These are phyloP conservation scores for Pythium myriotylum DNA, from an alignment of 352 stramenopile genomes.

Conservation along the genomic window DNA sequence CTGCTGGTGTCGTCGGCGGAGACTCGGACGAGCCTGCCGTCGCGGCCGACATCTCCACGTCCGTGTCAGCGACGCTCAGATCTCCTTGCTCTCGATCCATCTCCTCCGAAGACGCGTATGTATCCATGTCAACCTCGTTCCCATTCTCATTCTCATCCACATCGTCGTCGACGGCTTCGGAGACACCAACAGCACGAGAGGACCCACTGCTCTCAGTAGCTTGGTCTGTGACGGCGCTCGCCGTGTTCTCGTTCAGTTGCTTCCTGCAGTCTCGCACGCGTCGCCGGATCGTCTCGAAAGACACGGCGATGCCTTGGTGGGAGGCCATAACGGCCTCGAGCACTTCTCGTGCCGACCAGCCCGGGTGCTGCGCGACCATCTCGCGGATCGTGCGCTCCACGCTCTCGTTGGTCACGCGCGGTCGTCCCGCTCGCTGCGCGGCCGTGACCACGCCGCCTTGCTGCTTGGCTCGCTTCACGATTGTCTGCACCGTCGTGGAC, in stretches of 20 bases:
- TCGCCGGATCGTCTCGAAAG: slow-evolving; percentile 46
- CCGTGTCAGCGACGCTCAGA: slow-evolving; percentile 1
- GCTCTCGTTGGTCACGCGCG: slow-evolving; percentile 30
- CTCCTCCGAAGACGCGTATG: not conserved
- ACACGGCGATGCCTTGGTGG: slow-evolving; percentile 29
- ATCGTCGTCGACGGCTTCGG: not conserved
- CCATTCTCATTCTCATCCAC: too few species aligned
- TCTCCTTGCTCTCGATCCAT: not conserved
- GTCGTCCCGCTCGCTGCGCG: slow-evolving; percentile 31
- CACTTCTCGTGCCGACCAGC: slow-evolving; percentile 32
- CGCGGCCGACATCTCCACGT: slow-evolving; percentile 3
- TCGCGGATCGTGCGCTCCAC: slow-evolving; percentile 37
- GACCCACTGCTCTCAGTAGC: too few species aligned
- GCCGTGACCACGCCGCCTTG: slow-evolving; percentile 23
- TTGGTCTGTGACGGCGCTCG: not conserved
- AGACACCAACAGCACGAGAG: too few species aligned
- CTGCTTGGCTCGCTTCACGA: slow-evolving; percentile 40
- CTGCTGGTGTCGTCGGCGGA: not conserved
- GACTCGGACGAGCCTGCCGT: not conserved
- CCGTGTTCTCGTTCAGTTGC: slow-evolving; percentile 12
- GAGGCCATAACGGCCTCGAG: slow-evolving; percentile 25
- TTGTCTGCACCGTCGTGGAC: slow-evolving; percentile 35
- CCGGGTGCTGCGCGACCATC: slow-evolving; percentile 25
- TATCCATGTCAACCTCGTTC: slow-evolving; percentile 10
- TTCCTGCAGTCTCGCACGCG: slow-evolving; percentile 37